Evolutionary conservation across 148 eudicot species (phyloP), one percentile per base, ranked within the genome.

Genomic region (Pharnaceum exiguum): DNA sequence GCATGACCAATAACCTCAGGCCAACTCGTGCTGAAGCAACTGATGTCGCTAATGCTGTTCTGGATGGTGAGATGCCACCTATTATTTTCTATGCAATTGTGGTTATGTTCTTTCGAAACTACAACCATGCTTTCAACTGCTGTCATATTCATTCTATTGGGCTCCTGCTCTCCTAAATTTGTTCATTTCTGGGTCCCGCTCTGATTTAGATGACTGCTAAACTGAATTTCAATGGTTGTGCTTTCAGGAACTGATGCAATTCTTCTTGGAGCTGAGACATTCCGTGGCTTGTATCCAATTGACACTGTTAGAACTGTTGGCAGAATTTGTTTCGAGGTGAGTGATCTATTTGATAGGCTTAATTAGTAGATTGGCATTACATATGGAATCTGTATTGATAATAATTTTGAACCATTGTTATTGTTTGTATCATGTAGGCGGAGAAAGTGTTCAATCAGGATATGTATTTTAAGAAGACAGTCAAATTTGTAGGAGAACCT

Each of bases 1-100:
- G 97, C 53, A 91, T 91, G 97, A 91, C 96, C 54, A 83, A 84
- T 68, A 91, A 87, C 72, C 90, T 91, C 47, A 81, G 97, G 44
- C 97, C 97, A 50, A 91, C 97, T 67, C 94, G 97, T 69, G 97
- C 97, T n/a, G 96, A 87, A 78, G 97, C 96, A 47, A 91, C 97
- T 67, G 97, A 91, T 81, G 97, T 91, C 54, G 97, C 97, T 56
- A 91, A 91, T 75, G 97, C 96, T 66, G 93, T 91, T 21, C 67
- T 91, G 68, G 97, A 91, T 71, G 97, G 97, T 91, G 33, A 53
- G 76, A 49, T 17, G 12, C 55, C 50, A 35, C 38, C 12, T 35
- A 35, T 6, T 35, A 35, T 35, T 35, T 35, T 35, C n/a, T n/a
- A n/a, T n/a, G n/a, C n/a, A n/a, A n/a, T n/a, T n/a, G n/a, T n/a